Evolutionary conservation across 176 grass and related monocot species (phyloP).

Genomic region (Oryza australiensis): DNA sequence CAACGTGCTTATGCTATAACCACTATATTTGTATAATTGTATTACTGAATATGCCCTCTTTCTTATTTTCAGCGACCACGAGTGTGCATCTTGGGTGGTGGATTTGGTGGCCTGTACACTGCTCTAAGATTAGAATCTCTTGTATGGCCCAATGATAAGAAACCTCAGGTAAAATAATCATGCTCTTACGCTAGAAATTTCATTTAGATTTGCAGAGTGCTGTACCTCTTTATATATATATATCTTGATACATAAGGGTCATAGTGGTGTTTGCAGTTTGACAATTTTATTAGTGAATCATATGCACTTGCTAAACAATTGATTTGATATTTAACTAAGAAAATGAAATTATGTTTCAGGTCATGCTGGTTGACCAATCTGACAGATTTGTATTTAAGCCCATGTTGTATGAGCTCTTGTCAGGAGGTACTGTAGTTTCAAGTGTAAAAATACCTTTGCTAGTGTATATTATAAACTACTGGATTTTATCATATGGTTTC

Average conservation of each 20-base stretch:
- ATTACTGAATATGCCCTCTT: conserved; percentile 8
- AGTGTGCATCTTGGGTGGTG: conserved; percentile 91
- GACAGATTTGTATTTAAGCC: conserved; percentile 98
- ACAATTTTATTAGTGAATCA: not conserved
- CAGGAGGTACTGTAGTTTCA: conserved; percentile 62
- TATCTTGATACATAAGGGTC: not conserved
- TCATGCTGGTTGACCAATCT: conserved; percentile 90
- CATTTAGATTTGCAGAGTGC: not conserved
- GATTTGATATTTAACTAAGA: conserved; percentile 27
- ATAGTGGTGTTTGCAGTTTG: not conserved
- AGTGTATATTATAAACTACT: conserved; percentile 1
- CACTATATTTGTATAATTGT: not conserved
- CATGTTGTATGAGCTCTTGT: conserved; percentile 88
- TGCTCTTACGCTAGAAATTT: not conserved
- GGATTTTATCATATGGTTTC: conserved; percentile 22
- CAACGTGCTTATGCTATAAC: not conserved
- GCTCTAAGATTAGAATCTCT: conserved; percentile 97
- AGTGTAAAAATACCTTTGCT: conserved; percentile 25
- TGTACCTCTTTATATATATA: not conserved
- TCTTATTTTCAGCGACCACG: conserved; percentile 64
- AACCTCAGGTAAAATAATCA: conserved; percentile 70
- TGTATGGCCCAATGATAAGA: conserved; percentile 83
- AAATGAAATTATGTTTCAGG: conserved; percentile 41
- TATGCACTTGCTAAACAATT: conserved; percentile 13
- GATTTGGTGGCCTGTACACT: conserved; percentile 95